Percentiles rank a stretch among this genome's conserved stretches.
These are phyloP conservation scores for Aspergillus jensenii DNA, from an alignment of 2,329 filamentous ascomycete species.

Conservation along the genomic window DNA sequence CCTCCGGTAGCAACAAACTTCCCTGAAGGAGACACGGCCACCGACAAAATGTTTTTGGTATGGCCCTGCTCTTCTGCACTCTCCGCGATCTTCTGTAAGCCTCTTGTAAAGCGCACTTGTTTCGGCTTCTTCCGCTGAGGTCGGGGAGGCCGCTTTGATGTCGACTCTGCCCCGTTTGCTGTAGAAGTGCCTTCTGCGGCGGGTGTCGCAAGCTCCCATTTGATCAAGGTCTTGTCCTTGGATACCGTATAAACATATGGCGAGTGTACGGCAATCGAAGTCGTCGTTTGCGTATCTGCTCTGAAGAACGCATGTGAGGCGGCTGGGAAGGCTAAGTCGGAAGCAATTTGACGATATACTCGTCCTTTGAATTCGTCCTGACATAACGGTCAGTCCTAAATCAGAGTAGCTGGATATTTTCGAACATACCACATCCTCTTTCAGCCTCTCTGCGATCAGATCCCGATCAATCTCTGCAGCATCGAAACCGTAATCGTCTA, in stretches of 20 bases:
- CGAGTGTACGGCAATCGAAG: conserved; percentile 73
- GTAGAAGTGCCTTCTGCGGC: conserved; percentile 32
- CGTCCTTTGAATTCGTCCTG: conserved; percentile 82
- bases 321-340: conserved; percentile 67
- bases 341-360: conserved; percentile 77
- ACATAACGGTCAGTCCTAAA: conserved; percentile 16
- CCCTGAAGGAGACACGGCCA: conserved; percentile 85
- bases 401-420: neutral
- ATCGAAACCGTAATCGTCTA: conserved; percentile 84
- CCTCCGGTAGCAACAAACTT: conserved; percentile 90
- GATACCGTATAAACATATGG: conserved; percentile 86
- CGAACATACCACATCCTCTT: conserved; percentile 73
- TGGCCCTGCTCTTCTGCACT: conserved; percentile 65
- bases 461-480: conserved; percentile 92
- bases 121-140: conserved; percentile 46
- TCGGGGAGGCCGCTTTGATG: conserved; percentile 60
- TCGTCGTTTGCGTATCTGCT: conserved; percentile 74
- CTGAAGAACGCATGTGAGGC: conserved; percentile 72
- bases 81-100: conserved; percentile 41
- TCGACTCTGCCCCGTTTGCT: conserved; percentile 62
- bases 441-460: conserved; percentile 82
- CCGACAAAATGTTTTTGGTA: conserved; percentile 73
- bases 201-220: conserved; percentile 75
- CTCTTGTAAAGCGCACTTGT: conserved; percentile 50
- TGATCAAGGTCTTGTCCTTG: conserved; percentile 80